Base-by-base conservation (phyloP, 768 basidiomycete genomes). In the Lentinula sp. region DNA sequence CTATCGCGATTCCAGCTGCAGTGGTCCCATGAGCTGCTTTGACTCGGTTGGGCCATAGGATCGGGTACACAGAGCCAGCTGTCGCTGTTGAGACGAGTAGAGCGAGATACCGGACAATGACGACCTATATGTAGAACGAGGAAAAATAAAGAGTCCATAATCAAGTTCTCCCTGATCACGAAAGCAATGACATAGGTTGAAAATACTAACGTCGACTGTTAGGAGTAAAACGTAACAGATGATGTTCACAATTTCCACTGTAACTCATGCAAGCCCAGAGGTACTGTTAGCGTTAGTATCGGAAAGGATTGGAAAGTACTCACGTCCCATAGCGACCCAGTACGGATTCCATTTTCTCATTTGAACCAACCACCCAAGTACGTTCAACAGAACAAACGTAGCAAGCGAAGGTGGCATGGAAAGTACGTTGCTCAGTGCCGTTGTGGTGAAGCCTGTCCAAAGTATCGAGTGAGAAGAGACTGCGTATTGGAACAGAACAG, bases 391-490 rank as follows among this genome's bases (percentile, higher is more conserved):
- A 23, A 63, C 37, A 41, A 68, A 68, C 32, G 66, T 45, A 7
- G 63, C 56, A 23, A 68, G 60, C 3, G 66, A 68, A 15, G 67
- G 67, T 7, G 67, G 67, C 67, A 68, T 68, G 4, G 67, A 61
- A 18, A 66, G 64, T 8, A 68, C 67, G 55, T 68, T 68, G 64
- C 62, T 62, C 61, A 68, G 57, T 16, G 64, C 64, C 0, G 67
- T 65, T 51, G 62, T 62, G 41, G 66, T 65, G 54, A 66, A 68
- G 8, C 67, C 67, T 68, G 46, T 15, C n/a, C 37, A 28, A 6
- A 42, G 28, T 32, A 49, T 20, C 8, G 43, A 48, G 9, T 20
- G 9, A 54, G 46, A 23, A 8, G 2, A 48, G 3, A 10, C 16
- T 18, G 5, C 16, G 18, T 45, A 16, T 15, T n/a, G 39, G 35